These are phyloP conservation scores for Petunia hybrid DNA, from an alignment of 305 asterid species.

Conservation along the genomic window DNA sequence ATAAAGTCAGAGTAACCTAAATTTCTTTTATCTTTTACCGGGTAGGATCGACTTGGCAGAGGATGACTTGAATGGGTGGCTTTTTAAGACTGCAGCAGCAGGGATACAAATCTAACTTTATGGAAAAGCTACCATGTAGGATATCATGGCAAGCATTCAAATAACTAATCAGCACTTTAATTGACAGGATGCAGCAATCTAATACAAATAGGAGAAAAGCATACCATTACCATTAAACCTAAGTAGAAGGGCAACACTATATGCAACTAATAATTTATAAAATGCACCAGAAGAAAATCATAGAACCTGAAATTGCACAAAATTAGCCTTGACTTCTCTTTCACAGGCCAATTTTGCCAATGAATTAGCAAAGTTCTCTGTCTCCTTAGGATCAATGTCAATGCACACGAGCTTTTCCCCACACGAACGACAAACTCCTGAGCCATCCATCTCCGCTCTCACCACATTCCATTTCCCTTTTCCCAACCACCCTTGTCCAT, in stretches of 20 bases:
- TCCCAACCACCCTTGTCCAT: constrained; percentile 98
- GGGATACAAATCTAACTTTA: neutral
- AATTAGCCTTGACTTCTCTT: constrained; percentile 65
- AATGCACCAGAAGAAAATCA: constrained; percentile 29
- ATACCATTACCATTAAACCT: neutral
- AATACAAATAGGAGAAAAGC: neutral
- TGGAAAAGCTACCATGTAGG: neutral
- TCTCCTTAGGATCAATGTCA: constrained; percentile 93
- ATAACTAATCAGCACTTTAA: neutral
- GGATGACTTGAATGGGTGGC: neutral
- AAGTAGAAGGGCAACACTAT: constrained; percentile 1
- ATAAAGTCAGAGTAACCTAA: neutral
- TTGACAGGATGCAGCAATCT: neutral
- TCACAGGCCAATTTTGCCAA: constrained; percentile 70
- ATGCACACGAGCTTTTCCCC: constrained; percentile 85
- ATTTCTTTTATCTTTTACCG: neutral
- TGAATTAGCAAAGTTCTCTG: constrained; percentile 73
- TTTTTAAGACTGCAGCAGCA: neutral
- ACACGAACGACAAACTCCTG: constrained; percentile 76
- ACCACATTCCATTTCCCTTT: constrained; percentile 79
- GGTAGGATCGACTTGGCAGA: neutral
- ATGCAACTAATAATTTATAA: neutral
- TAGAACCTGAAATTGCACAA: constrained; percentile 79
- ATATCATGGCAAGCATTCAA: constrained; percentile 21
- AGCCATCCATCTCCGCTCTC: constrained; percentile 65